Base-by-base conservation (phyloP, 768 basidiomycete genomes). In the Melanogaster broomeanus region DNA sequence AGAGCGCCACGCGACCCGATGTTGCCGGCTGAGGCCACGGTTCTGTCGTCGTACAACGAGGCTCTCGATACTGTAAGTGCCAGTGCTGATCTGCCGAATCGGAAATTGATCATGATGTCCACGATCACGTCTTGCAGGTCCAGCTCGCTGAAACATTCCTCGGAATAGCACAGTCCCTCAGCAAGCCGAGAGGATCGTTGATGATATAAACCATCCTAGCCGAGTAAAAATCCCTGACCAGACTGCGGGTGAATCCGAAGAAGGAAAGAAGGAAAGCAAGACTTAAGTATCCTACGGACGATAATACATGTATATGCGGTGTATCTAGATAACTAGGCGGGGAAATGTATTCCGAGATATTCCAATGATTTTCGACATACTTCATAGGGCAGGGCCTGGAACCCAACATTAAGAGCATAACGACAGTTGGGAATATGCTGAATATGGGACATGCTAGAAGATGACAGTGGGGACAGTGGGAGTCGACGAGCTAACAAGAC, bases 1-100 rank as follows among this genome's bases (percentile, higher is more conserved):
- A 61, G 55, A n/a, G 72, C 74, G 0, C 76, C 76, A 2, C 61
- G 52, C 12, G 71, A 77, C 54, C 67, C 69, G 4, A 55, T 66
- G 8, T 70, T 73, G 4, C 55, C 58, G 3, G 49, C 60, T 35
- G 27, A 24, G 27, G 56, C 58, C 15, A 58, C 48, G 2, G 61
- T 75, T 7, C 62, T 64, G 21, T 81, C 77, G 9, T 73, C 75
- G 1, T 81, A 73, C 51, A 59, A 68, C 6, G 70, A 74, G 53
- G 79, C 79, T 11, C 65, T 78, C 3, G 73, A 79, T 53, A 73
- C 77, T 41, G 80, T 78, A 45, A 53, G 72, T 55, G 24, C 13
- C 7, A 18, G 31, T 27, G 22, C 12, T 45, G n/a, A 11, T n/a
- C 12, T 22, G 15, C 8, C 11, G n/a, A n/a, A n/a, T n/a, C 21